Evolutionary conservation across 75 land plant species (phyloP), one percentile per base, ranked within the genome.

Genomic region (Azolla pinnata): DNA sequence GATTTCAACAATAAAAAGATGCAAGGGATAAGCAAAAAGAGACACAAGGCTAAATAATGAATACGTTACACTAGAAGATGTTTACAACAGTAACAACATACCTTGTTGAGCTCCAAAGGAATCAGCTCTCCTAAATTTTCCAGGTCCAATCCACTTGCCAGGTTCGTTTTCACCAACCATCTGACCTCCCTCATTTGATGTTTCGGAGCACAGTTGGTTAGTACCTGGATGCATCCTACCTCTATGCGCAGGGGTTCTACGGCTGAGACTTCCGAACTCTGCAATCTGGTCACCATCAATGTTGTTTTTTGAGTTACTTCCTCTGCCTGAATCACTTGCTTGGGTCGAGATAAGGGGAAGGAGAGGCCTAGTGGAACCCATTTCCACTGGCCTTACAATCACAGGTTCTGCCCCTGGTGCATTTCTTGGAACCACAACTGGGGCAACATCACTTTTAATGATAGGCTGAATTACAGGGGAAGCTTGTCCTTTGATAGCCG

Each of bases 401-500:
- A 28, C 23, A 42, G 63, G 19, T 8, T 33, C 38, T 35, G 27
- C 33, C 4, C 21, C 35, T 33, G 33, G 35, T 31, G 27, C 31
- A 17, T 50, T 49, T 31, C 67, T 64, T 12, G 67, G 67, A 5
- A 64, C 67, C 38, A 71, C 38, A 34, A 59, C 62, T 57, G 74
- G 67, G 29, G 25, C 34, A 16, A 44, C 59, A 44, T 60, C 69
- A 60, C 44, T 31, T 23, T 40, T 58, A 57, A 5, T 30, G 29
- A 18, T 1, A 16, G 57, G 34, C 31, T 45, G 58, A 1, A 35
- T 33, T 1, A 21, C 9, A 0, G 60, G 29, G 35, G 24, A 27
- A 44, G 52, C 17, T 30, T 64, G 67, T 4, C 23, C 29, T 38
- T 42, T 64, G n/a, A 29, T 20, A 32, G 56, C 25, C 1, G 7